A percentile compares a stretch with the other conserved stretches of the same genome.
These are phyloP conservation scores for Ogataea ganodermae DNA, from an alignment of 805 yeast genomes.

Conservation along the genomic window DNA sequence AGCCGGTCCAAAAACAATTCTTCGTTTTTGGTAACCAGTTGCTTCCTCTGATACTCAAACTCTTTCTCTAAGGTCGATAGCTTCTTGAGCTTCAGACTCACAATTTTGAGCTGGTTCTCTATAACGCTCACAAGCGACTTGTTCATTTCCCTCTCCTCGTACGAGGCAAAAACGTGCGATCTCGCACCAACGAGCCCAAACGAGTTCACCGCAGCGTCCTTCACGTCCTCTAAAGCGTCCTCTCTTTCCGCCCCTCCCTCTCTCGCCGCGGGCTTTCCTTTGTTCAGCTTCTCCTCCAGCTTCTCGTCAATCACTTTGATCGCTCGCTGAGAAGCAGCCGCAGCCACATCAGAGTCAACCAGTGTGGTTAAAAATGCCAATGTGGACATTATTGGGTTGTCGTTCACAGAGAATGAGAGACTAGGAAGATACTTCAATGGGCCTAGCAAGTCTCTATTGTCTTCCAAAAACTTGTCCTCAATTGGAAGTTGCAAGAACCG, in stretches of 20 bases:
- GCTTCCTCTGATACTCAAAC: slow-evolving; percentile 63
- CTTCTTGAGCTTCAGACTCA: slow-evolving; percentile 63
- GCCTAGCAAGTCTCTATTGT: slow-evolving; percentile 53
- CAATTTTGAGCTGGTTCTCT: slow-evolving; percentile 61
- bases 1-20: slow-evolving; percentile 66
- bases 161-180: slow-evolving; percentile 74
- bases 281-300: slow-evolving; percentile 40
- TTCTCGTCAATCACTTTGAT: slow-evolving; percentile 49
- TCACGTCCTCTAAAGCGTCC: slow-evolving; percentile 36
- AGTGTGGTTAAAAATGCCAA: slow-evolving; percentile 82
- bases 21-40: slow-evolving; percentile 62
- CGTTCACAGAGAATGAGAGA: slow-evolving; percentile 80
- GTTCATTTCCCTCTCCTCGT: slow-evolving; percentile 78
- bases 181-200: slow-evolving; percentile 78
- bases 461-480: slow-evolving; percentile 68
- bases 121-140: slow-evolving; percentile 57
- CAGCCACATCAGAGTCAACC: slow-evolving; percentile 84
- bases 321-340: slow-evolving; percentile 74
- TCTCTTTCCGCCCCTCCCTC: slow-evolving; percentile 15
- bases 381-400: slow-evolving; percentile 94
- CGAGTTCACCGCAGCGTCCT: slow-evolving; percentile 68
- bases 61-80: slow-evolving; percentile 64
- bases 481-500: slow-evolving; percentile 79
- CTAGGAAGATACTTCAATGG: slow-evolving; percentile 82
- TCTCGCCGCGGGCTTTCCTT: slow-evolving; percentile 28